Percentiles rank a stretch among this genome's conserved stretches.
phyloP scores from a whole-genome alignment of 257 asterid species.

The Penstemon eatonii region DNA sequence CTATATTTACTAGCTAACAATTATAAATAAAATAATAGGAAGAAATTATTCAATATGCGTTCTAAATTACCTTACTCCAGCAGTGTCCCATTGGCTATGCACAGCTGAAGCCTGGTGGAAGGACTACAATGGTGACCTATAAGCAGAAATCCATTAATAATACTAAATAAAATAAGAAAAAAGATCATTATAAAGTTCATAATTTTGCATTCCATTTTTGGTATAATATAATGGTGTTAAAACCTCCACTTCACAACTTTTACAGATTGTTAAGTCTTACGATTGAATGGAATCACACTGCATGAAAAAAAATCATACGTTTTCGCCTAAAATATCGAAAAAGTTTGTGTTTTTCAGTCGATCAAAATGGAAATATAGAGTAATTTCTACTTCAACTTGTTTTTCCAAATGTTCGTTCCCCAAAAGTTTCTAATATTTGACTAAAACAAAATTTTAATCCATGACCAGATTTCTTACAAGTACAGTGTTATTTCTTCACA shows the following conservation, averaged over 20 bases:
- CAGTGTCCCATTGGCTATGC: slow-evolving; percentile 57
- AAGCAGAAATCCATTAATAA: slow-evolving; percentile 20
- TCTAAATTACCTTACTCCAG: slow-evolving; percentile 52
- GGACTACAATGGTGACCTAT: slow-evolving; percentile 39
- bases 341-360: too few relatives aligned
- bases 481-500: background rate
- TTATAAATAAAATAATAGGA: background rate
- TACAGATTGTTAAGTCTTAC: too few relatives aligned
- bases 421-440: background rate
- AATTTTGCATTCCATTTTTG: background rate
- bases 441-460: too few relatives aligned
- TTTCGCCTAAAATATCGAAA: background rate
- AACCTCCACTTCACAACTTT: background rate
- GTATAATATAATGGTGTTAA: background rate
- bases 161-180: background rate
- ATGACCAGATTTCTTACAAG: background rate
- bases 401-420: too few relatives aligned
- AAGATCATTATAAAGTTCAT: background rate
- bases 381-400: too few relatives aligned
- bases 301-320: background rate
- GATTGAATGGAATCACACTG: background rate
- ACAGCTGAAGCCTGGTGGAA: slow-evolving; percentile 34
- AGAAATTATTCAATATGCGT: background rate
- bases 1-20: slow-evolving; percentile 9
- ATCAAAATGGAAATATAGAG: too few relatives aligned